Percentiles rank a stretch among this genome's conserved stretches.
These are phyloP conservation scores for Colletotrichum somersetense DNA, from an alignment of 2,329 filamentous ascomycete species.

Conservation along the genomic window DNA sequence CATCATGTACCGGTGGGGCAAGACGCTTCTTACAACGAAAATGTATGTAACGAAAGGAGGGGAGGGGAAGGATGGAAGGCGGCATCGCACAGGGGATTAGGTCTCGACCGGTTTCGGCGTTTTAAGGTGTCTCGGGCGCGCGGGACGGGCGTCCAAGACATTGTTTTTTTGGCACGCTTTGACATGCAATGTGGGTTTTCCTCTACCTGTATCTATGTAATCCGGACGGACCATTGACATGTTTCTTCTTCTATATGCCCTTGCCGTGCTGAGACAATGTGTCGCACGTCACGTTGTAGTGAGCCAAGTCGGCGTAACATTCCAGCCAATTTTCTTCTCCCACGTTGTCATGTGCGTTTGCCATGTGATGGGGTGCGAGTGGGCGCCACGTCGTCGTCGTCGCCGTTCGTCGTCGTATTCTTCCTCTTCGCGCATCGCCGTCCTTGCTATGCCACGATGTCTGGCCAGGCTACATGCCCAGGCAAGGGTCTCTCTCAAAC, in stretches of 20 bases:
- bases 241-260: neutral
- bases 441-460: neutral
- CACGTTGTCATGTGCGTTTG: slow-evolving; percentile 5
- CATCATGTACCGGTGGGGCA: neutral
- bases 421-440: too few species aligned
- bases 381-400: neutral
- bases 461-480: neutral
- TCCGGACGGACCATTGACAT: too few species aligned
- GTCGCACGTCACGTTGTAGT: neutral
- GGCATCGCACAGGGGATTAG: slow-evolving; percentile 8
- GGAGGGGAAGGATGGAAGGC: neutral
- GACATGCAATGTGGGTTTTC: neutral
- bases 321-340: neutral
- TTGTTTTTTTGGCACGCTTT: neutral
- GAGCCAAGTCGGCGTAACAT: neutral
- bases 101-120: slow-evolving; percentile 8
- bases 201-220: neutral
- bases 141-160: slow-evolving; percentile 19
- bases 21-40: slow-evolving; percentile 4
- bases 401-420: neutral
- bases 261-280: neutral
- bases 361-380: neutral
- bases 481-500: neutral
- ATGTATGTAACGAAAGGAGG: slow-evolving; percentile 20
- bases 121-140: slow-evolving; percentile 12